Evolutionary conservation across 495 filamentous ascomycete genomes (phyloP), one percentile per base, ranked within the genome.

Genomic region (Aspergillus biplanus): DNA sequence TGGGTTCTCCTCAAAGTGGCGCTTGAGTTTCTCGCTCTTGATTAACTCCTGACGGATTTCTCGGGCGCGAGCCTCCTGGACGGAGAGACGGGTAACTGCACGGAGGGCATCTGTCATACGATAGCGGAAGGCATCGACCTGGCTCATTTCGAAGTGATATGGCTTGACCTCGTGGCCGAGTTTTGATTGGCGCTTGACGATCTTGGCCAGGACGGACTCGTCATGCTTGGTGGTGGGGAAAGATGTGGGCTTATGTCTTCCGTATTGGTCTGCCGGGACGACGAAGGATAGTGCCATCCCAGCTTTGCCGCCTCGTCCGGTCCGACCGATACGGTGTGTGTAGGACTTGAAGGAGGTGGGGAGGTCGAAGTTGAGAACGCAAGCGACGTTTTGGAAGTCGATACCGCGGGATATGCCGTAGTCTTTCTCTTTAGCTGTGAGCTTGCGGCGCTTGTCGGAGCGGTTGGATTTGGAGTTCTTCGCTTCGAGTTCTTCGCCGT

Each of bases 1-100:
- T 0, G 95, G 95, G 73, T 98, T 97, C 75, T 99, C 95, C 71
- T 98, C 95, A 70, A 97, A 98, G 78, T 97, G 92, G 61, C 95
- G 83, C 76, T 93, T 93, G 59, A 99, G 76, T 71, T 96, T 97
- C 73, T 97, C 93, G 67, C 88, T 92, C 73, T 93, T 92, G 62
- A 97, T 79, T 33, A 99, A 80, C 71, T 98, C 96, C 71, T 93
- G 87, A 18, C 90, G 83, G 57, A 99, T 83, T 72, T 99, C 95
- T 44, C 88, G 86, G 3, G 90, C 89, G 44, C 95, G 85, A 5
- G 95, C 96, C 79, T 98, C 95, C 47, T 95, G 87, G 53, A 98
- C 83, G 0, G 94, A 91, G 42, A 93, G 83, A 33, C 86, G 82
- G 2, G 93, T 97, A 44, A 97, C 89, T 5, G 89, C 86, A 52